phyloP scores from a whole-genome alignment of 164 flowering plant genomes.

The Magnolia officinalis region DNA sequence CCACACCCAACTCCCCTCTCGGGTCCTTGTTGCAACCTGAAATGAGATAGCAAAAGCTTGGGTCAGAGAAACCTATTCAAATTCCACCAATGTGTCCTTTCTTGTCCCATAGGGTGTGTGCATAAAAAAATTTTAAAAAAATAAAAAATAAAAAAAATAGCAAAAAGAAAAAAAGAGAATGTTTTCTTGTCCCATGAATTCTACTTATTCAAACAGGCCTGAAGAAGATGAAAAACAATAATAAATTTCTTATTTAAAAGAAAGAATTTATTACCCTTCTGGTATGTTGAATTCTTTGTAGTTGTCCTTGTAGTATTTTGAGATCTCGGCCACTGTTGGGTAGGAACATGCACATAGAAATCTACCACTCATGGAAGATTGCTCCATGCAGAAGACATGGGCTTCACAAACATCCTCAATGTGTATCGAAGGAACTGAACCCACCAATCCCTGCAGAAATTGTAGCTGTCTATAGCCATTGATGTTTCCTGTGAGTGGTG shows the following conservation, averaged over 20 bases:
- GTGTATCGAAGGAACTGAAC: conserved; percentile 44
- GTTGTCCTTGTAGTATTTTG: conserved; percentile 7
- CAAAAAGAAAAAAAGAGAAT: too few relatives aligned
- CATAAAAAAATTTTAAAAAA: too few relatives aligned
- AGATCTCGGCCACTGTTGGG: conserved; percentile 17
- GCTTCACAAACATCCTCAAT: conserved; percentile 51
- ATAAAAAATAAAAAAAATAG: too few relatives aligned
- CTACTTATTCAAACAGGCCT: too few relatives aligned
- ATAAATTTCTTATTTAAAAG: too few relatives aligned
- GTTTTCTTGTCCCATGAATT: too few relatives aligned
- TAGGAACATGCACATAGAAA: conserved; percentile 24
- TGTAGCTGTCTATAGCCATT: not conserved
- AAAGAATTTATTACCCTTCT: conserved; percentile 18
- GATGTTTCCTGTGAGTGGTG: not conserved
- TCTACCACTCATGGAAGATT: conserved; percentile 31
- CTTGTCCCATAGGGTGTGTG: too few relatives aligned
- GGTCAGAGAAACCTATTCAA: too few relatives aligned
- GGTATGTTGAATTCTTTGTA: conserved; percentile 8
- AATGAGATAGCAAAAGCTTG: not conserved
- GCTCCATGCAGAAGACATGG: conserved; percentile 45
- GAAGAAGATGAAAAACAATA: too few relatives aligned
- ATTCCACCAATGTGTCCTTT: too few relatives aligned
- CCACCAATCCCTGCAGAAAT: conserved; percentile 32
- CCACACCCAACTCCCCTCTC: conserved; percentile 15
- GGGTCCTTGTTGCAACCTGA: conserved; percentile 10